Evolutionary conservation across 2,329 filamentous ascomycete species (phyloP).

Genomic region (Cryoendolithus antarcticus): DNA sequence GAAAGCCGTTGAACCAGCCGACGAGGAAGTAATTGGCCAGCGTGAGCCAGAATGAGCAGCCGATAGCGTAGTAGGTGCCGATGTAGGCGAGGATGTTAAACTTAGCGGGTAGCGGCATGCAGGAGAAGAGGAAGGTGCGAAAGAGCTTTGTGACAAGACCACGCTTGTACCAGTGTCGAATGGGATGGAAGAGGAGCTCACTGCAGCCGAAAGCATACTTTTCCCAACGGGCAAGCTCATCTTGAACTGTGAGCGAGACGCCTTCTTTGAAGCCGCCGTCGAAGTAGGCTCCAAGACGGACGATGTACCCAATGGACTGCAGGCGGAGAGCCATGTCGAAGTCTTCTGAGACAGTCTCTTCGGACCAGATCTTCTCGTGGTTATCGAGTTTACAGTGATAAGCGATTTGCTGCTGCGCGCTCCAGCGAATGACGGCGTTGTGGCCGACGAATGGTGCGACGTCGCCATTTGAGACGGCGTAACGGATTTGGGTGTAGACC

Average conservation of each 20-base stretch:
- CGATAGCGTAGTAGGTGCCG: conserved; percentile 61
- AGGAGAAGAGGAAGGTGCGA: conserved; percentile 45
- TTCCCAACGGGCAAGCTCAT: conserved; percentile 60
- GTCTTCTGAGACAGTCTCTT: conserved; percentile 63
- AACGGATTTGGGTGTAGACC: conserved; percentile 61
- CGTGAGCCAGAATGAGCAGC: conserved; percentile 53
- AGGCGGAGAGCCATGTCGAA: conserved; percentile 65
- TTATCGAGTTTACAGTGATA: conserved; percentile 59
- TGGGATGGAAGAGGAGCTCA: conserved; percentile 57
- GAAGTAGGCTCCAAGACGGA: conserved; percentile 58
- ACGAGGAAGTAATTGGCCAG: conserved; percentile 59
- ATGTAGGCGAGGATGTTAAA: conserved; percentile 60
- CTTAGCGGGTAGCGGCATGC: conserved; percentile 54
- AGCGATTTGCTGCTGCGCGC: conserved; percentile 59
- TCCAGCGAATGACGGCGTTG: conserved; percentile 64
- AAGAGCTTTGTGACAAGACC: conserved; percentile 59
- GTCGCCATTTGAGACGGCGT: conserved; percentile 58
- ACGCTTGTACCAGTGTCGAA: conserved; percentile 48
- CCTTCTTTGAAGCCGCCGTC: conserved; percentile 61
- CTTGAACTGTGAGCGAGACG: conserved; percentile 60
- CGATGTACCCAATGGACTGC: conserved; percentile 56
- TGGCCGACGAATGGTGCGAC: conserved; percentile 66
- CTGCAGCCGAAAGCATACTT: conserved; percentile 63
- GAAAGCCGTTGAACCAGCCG: conserved; percentile 56
- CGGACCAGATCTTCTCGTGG: conserved; percentile 65